Evolutionary conservation across 1,139 yeast species (phyloP).

Genomic region (Taiozyma sp.): DNA sequence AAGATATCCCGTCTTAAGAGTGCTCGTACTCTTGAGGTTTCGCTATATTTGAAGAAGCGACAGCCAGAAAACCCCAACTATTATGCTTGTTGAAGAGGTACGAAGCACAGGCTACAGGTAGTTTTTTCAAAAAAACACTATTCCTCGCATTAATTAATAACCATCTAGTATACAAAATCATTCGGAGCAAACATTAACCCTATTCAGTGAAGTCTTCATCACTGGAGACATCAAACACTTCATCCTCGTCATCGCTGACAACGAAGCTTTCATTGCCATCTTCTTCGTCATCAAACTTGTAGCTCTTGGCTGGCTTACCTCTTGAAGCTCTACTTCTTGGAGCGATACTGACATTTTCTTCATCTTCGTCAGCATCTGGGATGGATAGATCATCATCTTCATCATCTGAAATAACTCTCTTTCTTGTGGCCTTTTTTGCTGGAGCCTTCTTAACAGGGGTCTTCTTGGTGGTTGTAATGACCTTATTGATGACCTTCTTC

Average conservation of each 20-base stretch:
- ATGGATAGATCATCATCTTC: constrained; percentile 3
- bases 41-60: too few relatives aligned
- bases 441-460: constrained; percentile 4
- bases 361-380: constrained; percentile 1
- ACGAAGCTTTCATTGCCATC: constrained; percentile 21
- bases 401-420: constrained; percentile 7
- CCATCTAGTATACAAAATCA: neutral
- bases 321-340: constrained; percentile 16
- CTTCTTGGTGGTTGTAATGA: constrained; percentile 2
- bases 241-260: constrained; percentile 17
- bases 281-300: constrained; percentile 20
- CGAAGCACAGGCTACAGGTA: too few relatives aligned
- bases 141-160: neutral
- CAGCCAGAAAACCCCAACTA: too few relatives aligned
- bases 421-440: constrained; percentile 2
- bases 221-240: neutral
- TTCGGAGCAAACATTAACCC: neutral
- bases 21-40: too few relatives aligned
- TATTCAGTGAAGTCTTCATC: neutral
- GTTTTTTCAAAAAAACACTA: too few relatives aligned
- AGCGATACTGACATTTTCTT: neutral
- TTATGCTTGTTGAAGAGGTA: too few relatives aligned
- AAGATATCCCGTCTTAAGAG: too few relatives aligned
- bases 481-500: constrained; percentile 17
- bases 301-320: constrained; percentile 16